Conservation (phyloP, 179 eudicot genomes). For the Dionaea muscipula region DNA sequence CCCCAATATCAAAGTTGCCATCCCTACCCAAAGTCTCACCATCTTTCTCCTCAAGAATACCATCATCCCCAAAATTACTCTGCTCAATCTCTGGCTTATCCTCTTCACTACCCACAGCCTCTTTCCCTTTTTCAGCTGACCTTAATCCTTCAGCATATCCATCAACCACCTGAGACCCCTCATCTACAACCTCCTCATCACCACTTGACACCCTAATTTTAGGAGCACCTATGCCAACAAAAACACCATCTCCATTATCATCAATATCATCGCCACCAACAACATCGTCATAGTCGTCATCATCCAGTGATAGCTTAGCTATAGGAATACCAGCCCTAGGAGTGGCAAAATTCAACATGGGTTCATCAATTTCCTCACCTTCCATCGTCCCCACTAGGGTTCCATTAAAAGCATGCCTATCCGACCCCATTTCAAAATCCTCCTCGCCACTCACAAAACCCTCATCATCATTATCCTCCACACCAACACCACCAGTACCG, state of each 20-base stretch:
- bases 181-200: slow-evolving; percentile 14
- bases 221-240: slow-evolving; percentile 21
- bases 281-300: slow-evolving; percentile 19
- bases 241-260: slow-evolving; percentile 8
- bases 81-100: slow-evolving; percentile 5
- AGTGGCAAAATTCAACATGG: slow-evolving; percentile 1
- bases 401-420: slow-evolving; percentile 10
- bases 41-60: slow-evolving; percentile 9
- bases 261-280: slow-evolving; percentile 11
- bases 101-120: slow-evolving; percentile 1
- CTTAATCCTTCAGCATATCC: slow-evolving; percentile 14
- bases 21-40: slow-evolving; percentile 13
- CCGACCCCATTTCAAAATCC: slow-evolving; percentile 8
- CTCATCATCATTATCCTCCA: slow-evolving; percentile 11
- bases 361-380: slow-evolving; percentile 7
- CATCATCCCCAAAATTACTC: slow-evolving; percentile 6
- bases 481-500: slow-evolving; percentile 11
- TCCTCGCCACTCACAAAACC: slow-evolving; percentile 15
- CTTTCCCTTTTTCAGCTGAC: slow-evolving; percentile 5
- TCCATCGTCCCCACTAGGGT: slow-evolving; percentile 1
- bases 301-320: slow-evolving; percentile 24
- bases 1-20: slow-evolving; percentile 4
- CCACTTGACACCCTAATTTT: slow-evolving; percentile 19
- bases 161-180: slow-evolving; percentile 9
- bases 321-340: slow-evolving; percentile 15